phyloP scores from a whole-genome alignment of 2,329 filamentous ascomycete species.

The Talaromyces albobiverticillius region DNA sequence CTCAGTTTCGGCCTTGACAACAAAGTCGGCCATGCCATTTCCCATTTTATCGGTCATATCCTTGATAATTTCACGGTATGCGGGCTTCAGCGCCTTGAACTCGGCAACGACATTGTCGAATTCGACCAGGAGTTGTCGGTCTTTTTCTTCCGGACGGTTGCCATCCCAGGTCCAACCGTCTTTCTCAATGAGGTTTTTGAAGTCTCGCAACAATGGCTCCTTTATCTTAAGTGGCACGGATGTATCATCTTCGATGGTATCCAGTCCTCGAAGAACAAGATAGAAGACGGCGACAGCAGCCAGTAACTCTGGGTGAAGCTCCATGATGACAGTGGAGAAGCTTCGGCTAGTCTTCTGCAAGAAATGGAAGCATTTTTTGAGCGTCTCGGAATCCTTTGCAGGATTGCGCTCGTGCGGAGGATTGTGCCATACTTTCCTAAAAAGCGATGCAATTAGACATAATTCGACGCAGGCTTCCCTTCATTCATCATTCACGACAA shows the following conservation, averaged over 20 bases:
- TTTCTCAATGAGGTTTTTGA: conserved; percentile 72
- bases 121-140: conserved; percentile 84
- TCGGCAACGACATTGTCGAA: conserved; percentile 85
- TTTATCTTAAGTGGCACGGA: conserved; percentile 78
- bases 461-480: neutral
- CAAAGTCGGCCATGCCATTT: conserved; percentile 97
- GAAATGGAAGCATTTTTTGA: conserved; percentile 81
- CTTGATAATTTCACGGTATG: conserved; percentile 81
- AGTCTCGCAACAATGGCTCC: conserved; percentile 79
- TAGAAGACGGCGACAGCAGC: conserved; percentile 91
- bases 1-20: conserved; percentile 76
- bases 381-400: conserved; percentile 68
- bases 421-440: conserved; percentile 94
- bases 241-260: conserved; percentile 99
- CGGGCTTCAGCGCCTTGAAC: conserved; percentile 81
- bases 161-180: conserved; percentile 89
- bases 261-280: conserved; percentile 82
- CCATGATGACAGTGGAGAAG: conserved; percentile 89
- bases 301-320: conserved; percentile 90
- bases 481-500: too few species aligned
- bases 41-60: conserved; percentile 95
- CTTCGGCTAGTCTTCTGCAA: conserved; percentile 87
- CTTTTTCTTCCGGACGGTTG: conserved; percentile 89
- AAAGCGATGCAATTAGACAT: neutral
- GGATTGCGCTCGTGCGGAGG: conserved; percentile 81